Evolutionary conservation across 805 yeast genomes (phyloP).

Genomic region (Starmerella bombi): DNA sequence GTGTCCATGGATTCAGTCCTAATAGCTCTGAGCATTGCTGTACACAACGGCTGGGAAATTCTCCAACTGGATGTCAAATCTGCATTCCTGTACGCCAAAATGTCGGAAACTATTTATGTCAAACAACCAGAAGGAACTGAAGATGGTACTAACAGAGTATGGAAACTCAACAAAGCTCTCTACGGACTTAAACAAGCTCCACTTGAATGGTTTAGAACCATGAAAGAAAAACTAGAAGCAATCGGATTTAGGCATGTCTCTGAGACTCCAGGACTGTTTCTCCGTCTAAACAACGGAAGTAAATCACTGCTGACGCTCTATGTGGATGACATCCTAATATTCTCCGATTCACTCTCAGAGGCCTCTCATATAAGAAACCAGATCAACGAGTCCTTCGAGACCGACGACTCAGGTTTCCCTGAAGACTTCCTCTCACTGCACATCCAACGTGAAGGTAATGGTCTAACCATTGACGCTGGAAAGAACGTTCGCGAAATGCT

Average conservation of each 20-base stretch:
- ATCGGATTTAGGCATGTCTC: neutral
- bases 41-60: neutral
- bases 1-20: neutral
- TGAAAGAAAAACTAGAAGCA: neutral
- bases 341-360: no score
- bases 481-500: neutral
- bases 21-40: neutral
- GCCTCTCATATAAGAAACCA: neutral
- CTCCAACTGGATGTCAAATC: neutral
- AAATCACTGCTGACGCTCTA: neutral
- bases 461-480: neutral
- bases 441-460: neutral
- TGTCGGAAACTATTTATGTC: neutral
- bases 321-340: constrained; percentile 2
- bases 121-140: neutral
- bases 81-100: neutral
- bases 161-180: neutral
- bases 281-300: neutral
- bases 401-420: neutral
- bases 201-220: neutral
- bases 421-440: neutral
- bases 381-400: neutral
- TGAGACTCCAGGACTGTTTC: neutral
- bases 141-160: neutral
- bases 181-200: constrained; percentile 3